Evolutionary conservation across 2,329 filamentous ascomycete species (phyloP), one percentile per base, ranked within the genome.

Genomic region (Monosporascus sp.): DNA sequence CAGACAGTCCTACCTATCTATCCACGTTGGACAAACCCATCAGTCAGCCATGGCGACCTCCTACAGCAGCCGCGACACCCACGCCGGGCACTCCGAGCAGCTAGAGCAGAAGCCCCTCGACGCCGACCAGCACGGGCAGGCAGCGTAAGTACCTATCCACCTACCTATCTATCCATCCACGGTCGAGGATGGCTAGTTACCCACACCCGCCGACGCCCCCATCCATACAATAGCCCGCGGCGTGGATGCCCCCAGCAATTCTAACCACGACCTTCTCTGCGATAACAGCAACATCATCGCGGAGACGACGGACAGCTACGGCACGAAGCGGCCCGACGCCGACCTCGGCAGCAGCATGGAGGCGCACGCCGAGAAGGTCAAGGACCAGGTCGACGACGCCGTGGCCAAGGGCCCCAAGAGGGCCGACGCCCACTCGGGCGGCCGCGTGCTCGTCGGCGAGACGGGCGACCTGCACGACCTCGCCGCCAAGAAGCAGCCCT

Each of bases 391-490:
- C 51, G 66, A 69, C 48, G 66, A 63, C 48, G 65, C 66, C 3
- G 57, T 65, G 8, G 49, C 63, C 34, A 62, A 48, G 37, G 66
- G 66, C 0, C 66, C 66, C 16, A 67, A 66, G 61, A 64, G 59
- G 48, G 65, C 64, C 6, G 65, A 68, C 44, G 53, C 59, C 36
- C 52, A 46, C 7, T 56, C 58, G 5, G 65, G 65, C 9, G 66
- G 66, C 19, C 57, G 66, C 31, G 66, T 69, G 3, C 54, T 59
- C 43, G 66, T 69, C n/a, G 66, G 48, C 41, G 66, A 69, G 60
- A 65, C 62, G 40, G 66, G 66, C 38, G 66, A 69, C 48, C 52
- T 69, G 50, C 64, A 64, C 41, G 66, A 69, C 19, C 59, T 68
- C n/a, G 65, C 65, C 27, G 63, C 66, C 19, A 61, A 52, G 49